Percentiles rank a stretch among this genome's conserved stretches.
phyloP scores from a whole-genome alignment of 2,329 filamentous ascomycete genomes.

The Diaporthe vaccinii region DNA sequence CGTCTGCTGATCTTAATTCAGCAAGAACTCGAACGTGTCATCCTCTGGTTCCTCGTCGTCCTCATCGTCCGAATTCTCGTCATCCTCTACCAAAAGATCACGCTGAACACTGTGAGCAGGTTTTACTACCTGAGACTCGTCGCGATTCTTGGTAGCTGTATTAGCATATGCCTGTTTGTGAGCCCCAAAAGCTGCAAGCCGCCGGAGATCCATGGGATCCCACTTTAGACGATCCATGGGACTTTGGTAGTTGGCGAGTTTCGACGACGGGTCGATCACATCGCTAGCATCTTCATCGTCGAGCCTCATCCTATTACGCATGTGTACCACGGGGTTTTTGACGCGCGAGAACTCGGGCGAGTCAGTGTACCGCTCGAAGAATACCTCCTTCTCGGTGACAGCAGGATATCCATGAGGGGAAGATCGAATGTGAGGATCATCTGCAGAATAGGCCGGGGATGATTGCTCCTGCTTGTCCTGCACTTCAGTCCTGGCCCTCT shows the following conservation, averaged over 20 bases:
- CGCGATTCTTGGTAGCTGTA: background rate
- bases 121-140: background rate
- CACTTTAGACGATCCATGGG: constrained; percentile 18
- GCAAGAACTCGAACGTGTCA: constrained; percentile 40
- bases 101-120: background rate
- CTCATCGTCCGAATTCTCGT: constrained; percentile 8
- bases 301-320: background rate
- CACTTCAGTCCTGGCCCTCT: constrained; percentile 5
- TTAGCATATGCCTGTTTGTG: constrained; percentile 9
- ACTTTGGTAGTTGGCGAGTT: constrained; percentile 31
- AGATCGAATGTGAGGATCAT: background rate
- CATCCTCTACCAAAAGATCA: background rate
- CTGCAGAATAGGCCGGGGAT: background rate
- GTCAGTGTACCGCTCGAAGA: constrained; percentile 36
- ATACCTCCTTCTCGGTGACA: constrained; percentile 31
- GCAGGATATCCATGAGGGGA: background rate
- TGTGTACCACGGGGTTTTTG: constrained; percentile 35
- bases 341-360: constrained; percentile 37
- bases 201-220: constrained; percentile 14
- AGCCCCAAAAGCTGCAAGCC: constrained; percentile 25
- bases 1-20: background rate
- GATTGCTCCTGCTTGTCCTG: constrained; percentile 13
- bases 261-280: constrained; percentile 18
- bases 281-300: constrained; percentile 17
- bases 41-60: constrained; percentile 36